These are phyloP conservation scores for Pseudognaphalium luteoalbum DNA, from an alignment of 129 eudicot genomes.

Conservation along the genomic window DNA sequence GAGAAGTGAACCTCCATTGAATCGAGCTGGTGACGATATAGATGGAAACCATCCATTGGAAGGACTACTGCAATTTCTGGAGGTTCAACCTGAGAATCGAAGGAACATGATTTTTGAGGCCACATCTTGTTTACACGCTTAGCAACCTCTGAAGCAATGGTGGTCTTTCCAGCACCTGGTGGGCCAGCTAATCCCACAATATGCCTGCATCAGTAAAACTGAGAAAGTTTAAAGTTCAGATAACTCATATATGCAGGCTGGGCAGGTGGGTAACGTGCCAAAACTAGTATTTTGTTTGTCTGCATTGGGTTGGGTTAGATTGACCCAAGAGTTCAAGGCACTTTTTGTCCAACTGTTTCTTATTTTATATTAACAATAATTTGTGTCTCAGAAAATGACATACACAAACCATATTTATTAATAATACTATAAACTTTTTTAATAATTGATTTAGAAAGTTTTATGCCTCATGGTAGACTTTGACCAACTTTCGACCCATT, in stretches of 20 bases:
- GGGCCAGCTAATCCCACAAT: constrained; percentile 95
- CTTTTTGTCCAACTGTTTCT: neutral
- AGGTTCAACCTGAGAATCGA: constrained; percentile 68
- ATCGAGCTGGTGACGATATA: constrained; percentile 83
- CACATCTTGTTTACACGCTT: constrained; percentile 72
- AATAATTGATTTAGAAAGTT: neutral
- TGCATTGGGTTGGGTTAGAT: neutral
- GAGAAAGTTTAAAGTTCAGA: constrained; percentile 15
- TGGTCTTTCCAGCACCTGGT: constrained; percentile 99
- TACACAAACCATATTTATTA: neutral
- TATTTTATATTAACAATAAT: too few species aligned
- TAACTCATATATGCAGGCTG: neutral
- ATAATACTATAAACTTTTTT: neutral
- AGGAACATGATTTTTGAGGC: constrained; percentile 64
- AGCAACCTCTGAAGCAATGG: constrained; percentile 79
- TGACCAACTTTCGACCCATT: neutral
- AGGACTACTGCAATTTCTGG: constrained; percentile 79
- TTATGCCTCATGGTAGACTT: neutral
- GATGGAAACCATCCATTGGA: constrained; percentile 98
- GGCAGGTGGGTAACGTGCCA: neutral
- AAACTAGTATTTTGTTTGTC: neutral
- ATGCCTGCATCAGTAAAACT: constrained; percentile 53
- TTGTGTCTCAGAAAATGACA: neutral
- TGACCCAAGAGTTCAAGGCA: neutral
- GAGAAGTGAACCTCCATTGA: constrained; percentile 68